Conservation (phyloP, 1,139 yeast genomes). For the Pichia sp. region DNA sequence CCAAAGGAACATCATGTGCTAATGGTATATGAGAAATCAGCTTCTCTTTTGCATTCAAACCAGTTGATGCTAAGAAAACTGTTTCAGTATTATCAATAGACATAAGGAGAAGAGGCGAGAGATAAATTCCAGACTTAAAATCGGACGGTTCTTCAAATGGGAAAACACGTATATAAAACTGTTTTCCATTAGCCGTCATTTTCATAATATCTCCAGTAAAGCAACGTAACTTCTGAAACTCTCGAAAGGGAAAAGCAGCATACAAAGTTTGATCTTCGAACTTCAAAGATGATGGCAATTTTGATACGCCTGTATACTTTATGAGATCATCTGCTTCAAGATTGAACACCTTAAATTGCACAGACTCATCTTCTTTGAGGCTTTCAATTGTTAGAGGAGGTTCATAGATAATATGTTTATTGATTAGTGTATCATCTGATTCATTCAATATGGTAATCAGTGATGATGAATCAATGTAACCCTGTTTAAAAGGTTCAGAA, state of each 20-base stretch:
- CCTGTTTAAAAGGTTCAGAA: constrained; percentile 73
- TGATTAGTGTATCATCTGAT: too few species aligned
- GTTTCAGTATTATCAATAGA: constrained; percentile 38
- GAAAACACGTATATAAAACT: constrained; percentile 37
- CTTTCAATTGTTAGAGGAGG: too few species aligned
- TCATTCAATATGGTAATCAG: constrained; percentile 49
- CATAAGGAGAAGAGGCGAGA: constrained; percentile 59
- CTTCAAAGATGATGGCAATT: constrained; percentile 15
- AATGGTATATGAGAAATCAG: constrained; percentile 22
- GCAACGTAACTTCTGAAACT: constrained; percentile 49
- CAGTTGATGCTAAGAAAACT: constrained; percentile 24
- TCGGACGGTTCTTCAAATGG: constrained; percentile 60
- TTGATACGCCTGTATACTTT: constrained; percentile 14
- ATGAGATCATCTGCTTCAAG: constrained; percentile 4
- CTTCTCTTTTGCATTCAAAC: too few species aligned
- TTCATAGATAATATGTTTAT: too few species aligned
- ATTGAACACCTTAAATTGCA: constrained; percentile 6
- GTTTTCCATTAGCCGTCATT: constrained; percentile 12
- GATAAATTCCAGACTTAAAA: constrained; percentile 35
- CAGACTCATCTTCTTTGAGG: neutral
- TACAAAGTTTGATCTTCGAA: constrained; percentile 34
- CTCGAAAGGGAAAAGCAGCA: constrained; percentile 47
- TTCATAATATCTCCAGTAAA: constrained; percentile 65
- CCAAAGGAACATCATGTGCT: constrained; percentile 47
- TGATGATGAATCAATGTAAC: constrained; percentile 39